These are phyloP conservation scores for Eucalyptus pauciflora DNA, from an alignment of 345 rosid species.

Conservation along the genomic window DNA sequence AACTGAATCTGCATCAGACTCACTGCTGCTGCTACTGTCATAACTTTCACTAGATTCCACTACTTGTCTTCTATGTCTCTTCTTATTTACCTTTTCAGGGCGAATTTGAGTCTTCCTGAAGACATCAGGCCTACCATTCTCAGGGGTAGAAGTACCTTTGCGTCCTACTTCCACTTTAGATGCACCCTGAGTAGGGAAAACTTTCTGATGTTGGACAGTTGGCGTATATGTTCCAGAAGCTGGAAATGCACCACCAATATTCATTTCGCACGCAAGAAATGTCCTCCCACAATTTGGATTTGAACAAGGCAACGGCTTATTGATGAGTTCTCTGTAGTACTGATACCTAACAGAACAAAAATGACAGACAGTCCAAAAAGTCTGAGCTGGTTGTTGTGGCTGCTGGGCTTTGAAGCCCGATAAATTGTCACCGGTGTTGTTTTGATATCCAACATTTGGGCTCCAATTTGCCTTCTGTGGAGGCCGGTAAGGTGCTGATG, in stretches of 20 bases:
- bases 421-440: constrained; percentile 5
- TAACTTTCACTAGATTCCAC: constrained; percentile 49
- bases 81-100: constrained; percentile 24
- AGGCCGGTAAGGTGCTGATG: constrained; percentile 11
- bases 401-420: constrained; percentile 17
- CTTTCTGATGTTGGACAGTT: constrained; percentile 21
- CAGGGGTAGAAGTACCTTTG: constrained; percentile 11
- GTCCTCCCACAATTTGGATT: constrained; percentile 27
- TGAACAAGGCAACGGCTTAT: constrained; percentile 27
- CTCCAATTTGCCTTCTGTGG: constrained; percentile 12
- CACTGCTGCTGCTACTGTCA: constrained; percentile 29
- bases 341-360: constrained; percentile 43
- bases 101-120: constrained; percentile 13
- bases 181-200: constrained; percentile 23
- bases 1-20: constrained; percentile 19
- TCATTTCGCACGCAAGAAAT: constrained; percentile 35
- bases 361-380: constrained; percentile 72
- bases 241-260: constrained; percentile 12
- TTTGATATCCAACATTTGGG: constrained; percentile 10
- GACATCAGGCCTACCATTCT: constrained; percentile 8
- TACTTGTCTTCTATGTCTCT: constrained; percentile 31
- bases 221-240: constrained; percentile 12
- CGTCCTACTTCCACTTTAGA: constrained; percentile 24
- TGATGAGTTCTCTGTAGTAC: constrained; percentile 18
- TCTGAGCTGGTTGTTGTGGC: constrained; percentile 25